Evolutionary conservation across 2,329 filamentous ascomycete genomes (phyloP), one percentile per base, ranked within the genome.

Genomic region (Dothidotthia symphoricarpi): DNA sequence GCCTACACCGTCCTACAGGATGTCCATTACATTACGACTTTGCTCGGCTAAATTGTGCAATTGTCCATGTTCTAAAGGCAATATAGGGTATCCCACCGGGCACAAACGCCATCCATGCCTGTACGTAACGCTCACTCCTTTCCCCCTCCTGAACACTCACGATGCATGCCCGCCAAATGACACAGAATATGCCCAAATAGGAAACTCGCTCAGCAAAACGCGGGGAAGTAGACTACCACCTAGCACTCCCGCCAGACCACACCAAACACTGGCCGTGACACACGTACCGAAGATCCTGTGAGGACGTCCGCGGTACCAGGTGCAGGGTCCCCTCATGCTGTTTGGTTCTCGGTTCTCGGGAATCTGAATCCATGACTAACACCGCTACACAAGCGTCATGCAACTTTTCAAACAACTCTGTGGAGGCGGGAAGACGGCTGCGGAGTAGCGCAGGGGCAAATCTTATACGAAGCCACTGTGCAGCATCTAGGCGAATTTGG

Each of bases 401-500:
- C 56, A 58, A 28, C 43, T 43, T 54, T 51, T 53, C 41, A 39
- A 53, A 52, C 39, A 34, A 29, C 30, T 36, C 41, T 64, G 62
- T 45, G 54, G 59, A 61, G 59, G 57, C 60, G 60, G 58, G 50
- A 55, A 38, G 33, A 43, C 48, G 45, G 47, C 32, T 55, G 51
- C 55, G 58, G 57, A 53, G 53, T 53, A 51, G 36, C 37, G 47
- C 43, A 47, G 43, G 31, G 37, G 28, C 48, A 31, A 51, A 51
- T 48, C 16, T 39, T 39, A 41, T 51, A 34, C 52, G 41, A 50
- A 38, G 49, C 51, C 47, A 51, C 42, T 48, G 45, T 45, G 49
- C 45, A 68, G 77, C 47, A 29, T 44, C 43, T 65, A 96, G 60
- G 88, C 90, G 69, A 97, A 95, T 71, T 95, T 97, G 63, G 88